A percentile compares a stretch with the other conserved stretches of the same genome.
Conservation (phyloP, 495 filamentous ascomycete species). For the Pseudevernia furfuracea region DNA sequence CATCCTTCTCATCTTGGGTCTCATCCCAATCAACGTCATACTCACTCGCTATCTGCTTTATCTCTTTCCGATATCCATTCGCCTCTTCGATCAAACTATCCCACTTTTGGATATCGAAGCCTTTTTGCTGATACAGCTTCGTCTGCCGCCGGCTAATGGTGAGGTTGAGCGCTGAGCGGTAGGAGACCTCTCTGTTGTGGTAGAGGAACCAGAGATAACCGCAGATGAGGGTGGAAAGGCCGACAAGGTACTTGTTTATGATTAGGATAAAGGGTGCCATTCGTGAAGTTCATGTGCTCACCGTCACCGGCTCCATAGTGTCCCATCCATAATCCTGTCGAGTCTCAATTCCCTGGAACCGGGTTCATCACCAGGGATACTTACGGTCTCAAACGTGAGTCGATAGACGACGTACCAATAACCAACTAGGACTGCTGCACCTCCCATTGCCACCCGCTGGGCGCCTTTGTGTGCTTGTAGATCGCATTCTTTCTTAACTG, state of each 20-base stretch:
- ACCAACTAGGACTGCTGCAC: constrained; percentile 58
- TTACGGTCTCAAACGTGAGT: constrained; percentile 71
- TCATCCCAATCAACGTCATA: constrained; percentile 97
- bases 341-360: no score
- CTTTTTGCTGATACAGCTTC: constrained; percentile 63
- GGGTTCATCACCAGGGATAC: no score
- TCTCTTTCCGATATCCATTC: constrained; percentile 71
- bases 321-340: constrained; percentile 84
- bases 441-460: constrained; percentile 70
- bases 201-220: constrained; percentile 93
- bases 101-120: constrained; percentile 72
- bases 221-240: constrained; percentile 72
- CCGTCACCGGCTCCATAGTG: constrained; percentile 80
- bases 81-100: constrained; percentile 71
- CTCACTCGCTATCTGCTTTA: constrained; percentile 71
- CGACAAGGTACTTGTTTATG: constrained; percentile 59
- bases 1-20: constrained; percentile 62
- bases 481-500: constrained; percentile 78
- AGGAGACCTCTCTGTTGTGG: constrained; percentile 81
- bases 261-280: neutral
- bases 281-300: constrained; percentile 14
- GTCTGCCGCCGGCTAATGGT: constrained; percentile 73
- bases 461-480: constrained; percentile 63
- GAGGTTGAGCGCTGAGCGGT: constrained; percentile 75
- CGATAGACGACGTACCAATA: constrained; percentile 81